phyloP scores from a whole-genome alignment of 2,329 filamentous ascomycete genomes.

The Mollisiaceae sp. region DNA sequence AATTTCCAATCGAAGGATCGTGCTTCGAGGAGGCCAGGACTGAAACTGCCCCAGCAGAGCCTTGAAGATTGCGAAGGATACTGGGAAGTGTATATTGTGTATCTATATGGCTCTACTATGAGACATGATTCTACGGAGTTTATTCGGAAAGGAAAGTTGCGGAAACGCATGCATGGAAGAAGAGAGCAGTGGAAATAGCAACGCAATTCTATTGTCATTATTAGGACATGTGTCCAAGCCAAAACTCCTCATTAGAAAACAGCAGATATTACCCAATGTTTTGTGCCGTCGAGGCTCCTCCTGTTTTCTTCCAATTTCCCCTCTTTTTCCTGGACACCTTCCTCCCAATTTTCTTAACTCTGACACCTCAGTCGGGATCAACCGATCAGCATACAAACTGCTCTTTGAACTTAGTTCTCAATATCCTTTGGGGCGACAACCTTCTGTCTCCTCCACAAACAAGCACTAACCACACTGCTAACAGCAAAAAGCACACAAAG shows the following conservation, averaged over 20 bases:
- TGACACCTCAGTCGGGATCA: not conserved
- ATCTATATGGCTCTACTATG: not conserved
- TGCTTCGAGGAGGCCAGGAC: too few relatives aligned
- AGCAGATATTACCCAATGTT: slow-evolving; percentile 23
- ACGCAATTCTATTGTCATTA: slow-evolving; percentile 27
- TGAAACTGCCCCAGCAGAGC: too few relatives aligned
- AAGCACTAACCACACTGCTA: slow-evolving; percentile 60
- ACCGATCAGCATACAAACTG: not conserved
- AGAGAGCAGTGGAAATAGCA: slow-evolving; percentile 3
- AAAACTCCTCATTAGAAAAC: slow-evolving; percentile 22
- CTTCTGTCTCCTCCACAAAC: slow-evolving; percentile 56
- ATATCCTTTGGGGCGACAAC: slow-evolving; percentile 32
- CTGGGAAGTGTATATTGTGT: not conserved
- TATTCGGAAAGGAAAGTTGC: not conserved
- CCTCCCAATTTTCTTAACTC: not conserved
- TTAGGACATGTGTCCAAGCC: slow-evolving; percentile 28
- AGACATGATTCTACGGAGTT: not conserved
- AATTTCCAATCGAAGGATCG: too few relatives aligned
- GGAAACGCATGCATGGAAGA: not conserved
- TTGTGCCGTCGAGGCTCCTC: slow-evolving; percentile 22
- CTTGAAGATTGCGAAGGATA: not conserved
- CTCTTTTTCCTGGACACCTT: slow-evolving; percentile 1
- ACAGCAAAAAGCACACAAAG: slow-evolving; percentile 75
- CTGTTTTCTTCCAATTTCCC: slow-evolving; percentile 14
- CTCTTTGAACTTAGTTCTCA: slow-evolving; percentile 21